phyloP scores from a whole-genome alignment of 2,329 filamentous ascomycete species.

The Penicillium sp. region DNA sequence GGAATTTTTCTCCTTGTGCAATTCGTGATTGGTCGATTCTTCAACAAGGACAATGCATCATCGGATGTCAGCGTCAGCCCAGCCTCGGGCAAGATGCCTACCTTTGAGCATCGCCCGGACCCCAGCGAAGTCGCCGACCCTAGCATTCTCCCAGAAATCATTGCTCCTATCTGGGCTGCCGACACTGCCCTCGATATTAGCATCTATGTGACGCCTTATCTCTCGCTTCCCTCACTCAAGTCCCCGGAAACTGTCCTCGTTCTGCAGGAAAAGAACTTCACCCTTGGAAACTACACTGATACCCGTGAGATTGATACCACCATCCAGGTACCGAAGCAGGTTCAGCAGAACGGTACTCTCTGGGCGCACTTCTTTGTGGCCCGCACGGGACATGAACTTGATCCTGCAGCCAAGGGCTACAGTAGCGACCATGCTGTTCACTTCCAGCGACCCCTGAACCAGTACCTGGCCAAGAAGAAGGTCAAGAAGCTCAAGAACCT shows the following conservation, averaged over 20 bases:
- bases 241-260: slow-evolving; percentile 69
- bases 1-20: slow-evolving; percentile 62
- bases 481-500: slow-evolving; percentile 83
- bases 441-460: slow-evolving; percentile 81
- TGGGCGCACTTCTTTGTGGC: slow-evolving; percentile 94
- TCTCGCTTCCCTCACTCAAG: slow-evolving; percentile 64
- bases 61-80: slow-evolving; percentile 13
- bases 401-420: slow-evolving; percentile 71
- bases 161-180: slow-evolving; percentile 85
- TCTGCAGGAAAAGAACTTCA: slow-evolving; percentile 77
- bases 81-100: slow-evolving; percentile 51
- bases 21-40: slow-evolving; percentile 57
- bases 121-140: slow-evolving; percentile 36
- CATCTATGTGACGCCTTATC: slow-evolving; percentile 78
- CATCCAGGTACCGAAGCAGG: slow-evolving; percentile 73
- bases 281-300: slow-evolving; percentile 75
- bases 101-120: slow-evolving; percentile 65
- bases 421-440: slow-evolving; percentile 76
- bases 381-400: slow-evolving; percentile 71
- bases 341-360: slow-evolving; percentile 89
- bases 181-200: slow-evolving; percentile 78
- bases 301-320: slow-evolving; percentile 73
- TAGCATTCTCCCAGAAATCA: slow-evolving; percentile 61
- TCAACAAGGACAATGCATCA: slow-evolving; percentile 41
- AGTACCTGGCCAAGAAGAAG: slow-evolving; percentile 91